These are phyloP conservation scores for Marasmius tenuissimus DNA, from an alignment of 1,284 basidiomycete species.

Conservation along the genomic window DNA sequence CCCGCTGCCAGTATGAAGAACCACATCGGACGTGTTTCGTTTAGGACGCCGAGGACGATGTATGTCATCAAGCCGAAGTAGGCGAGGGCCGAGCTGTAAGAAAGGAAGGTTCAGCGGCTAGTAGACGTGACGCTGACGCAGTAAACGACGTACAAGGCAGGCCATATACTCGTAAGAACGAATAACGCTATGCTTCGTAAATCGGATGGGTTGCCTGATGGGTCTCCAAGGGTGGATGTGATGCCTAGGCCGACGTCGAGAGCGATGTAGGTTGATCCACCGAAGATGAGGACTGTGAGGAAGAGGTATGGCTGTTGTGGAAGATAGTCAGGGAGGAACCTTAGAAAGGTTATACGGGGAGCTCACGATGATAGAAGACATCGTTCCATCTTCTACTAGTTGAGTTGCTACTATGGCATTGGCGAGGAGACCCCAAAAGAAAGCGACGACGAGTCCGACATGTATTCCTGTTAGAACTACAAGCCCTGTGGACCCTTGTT, in stretches of 20 bases:
- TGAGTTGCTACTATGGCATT: conserved; percentile 84
- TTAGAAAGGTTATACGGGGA: too few species aligned
- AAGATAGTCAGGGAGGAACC: neutral
- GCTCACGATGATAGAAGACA: conserved; percentile 67
- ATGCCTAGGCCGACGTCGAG: conserved; percentile 74
- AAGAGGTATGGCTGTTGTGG: conserved; percentile 59
- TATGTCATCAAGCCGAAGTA: conserved; percentile 76
- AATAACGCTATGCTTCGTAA: conserved; percentile 73
- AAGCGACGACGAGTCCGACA: conserved; percentile 63
- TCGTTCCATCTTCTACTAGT: conserved; percentile 80
- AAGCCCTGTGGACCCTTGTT: conserved; percentile 71
- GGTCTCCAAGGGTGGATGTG: conserved; percentile 57
- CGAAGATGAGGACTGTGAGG: conserved; percentile 63
- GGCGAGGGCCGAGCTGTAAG: conserved; percentile 56
- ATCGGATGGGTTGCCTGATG: conserved; percentile 48
- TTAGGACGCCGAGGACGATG: conserved; percentile 69
- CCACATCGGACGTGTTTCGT: conserved; percentile 72
- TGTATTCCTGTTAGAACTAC: conserved; percentile 76
- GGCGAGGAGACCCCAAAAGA: conserved; percentile 78
- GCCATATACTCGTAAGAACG: conserved; percentile 82
- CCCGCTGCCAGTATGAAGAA: conserved; percentile 66
- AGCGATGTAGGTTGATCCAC: conserved; percentile 72
- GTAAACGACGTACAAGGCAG: conserved; percentile 58
- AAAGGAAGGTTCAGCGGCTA: neutral
- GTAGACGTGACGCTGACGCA: neutral